Conservation (phyloP, 2,329 filamentous ascomycete species). For the Nigrospora oryzae region DNA sequence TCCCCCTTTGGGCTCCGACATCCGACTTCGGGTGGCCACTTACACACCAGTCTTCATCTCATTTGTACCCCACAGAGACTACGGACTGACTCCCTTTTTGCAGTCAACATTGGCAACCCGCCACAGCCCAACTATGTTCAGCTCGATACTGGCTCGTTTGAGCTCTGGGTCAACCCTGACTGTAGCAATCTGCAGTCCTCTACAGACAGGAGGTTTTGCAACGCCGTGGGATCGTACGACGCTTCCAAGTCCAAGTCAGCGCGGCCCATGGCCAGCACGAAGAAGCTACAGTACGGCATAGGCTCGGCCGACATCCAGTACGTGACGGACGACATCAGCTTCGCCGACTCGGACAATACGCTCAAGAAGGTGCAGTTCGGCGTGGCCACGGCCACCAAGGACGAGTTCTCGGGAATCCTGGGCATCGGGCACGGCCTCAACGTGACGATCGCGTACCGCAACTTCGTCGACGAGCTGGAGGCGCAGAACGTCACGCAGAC, state of each 20-base stretch:
- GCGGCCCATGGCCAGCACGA: conserved; percentile 20
- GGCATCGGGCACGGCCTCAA: conserved; percentile 62
- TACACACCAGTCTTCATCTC: too few species aligned
- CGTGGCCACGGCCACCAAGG: conserved; percentile 42
- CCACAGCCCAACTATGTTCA: conserved; percentile 44
- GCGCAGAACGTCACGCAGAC: conserved; percentile 46
- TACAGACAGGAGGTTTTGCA: conserved; percentile 35
- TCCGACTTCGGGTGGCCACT: too few species aligned
- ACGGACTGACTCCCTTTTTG: background rate
- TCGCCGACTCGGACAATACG: conserved; percentile 28
- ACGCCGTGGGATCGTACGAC: conserved; percentile 35
- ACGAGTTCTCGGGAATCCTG: conserved; percentile 53
- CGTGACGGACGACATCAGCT: conserved; percentile 33
- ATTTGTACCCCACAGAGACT: too few species aligned
- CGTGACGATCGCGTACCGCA: conserved; percentile 36
- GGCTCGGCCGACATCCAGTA: conserved; percentile 43
- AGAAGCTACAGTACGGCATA: conserved; percentile 40
- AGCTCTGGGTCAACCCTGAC: conserved; percentile 55
- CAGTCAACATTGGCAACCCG: conserved; percentile 45
- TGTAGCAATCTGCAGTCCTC: conserved; percentile 34
- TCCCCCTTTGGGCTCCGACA: too few species aligned
- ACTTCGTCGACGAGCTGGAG: conserved; percentile 41
- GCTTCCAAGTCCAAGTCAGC: conserved; percentile 30
- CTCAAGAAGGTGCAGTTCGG: conserved; percentile 54
- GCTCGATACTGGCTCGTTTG: conserved; percentile 51